Evolutionary conservation across 2,329 filamentous ascomycete species (phyloP).

Genomic region (Botryosphaeria dothidea): DNA sequence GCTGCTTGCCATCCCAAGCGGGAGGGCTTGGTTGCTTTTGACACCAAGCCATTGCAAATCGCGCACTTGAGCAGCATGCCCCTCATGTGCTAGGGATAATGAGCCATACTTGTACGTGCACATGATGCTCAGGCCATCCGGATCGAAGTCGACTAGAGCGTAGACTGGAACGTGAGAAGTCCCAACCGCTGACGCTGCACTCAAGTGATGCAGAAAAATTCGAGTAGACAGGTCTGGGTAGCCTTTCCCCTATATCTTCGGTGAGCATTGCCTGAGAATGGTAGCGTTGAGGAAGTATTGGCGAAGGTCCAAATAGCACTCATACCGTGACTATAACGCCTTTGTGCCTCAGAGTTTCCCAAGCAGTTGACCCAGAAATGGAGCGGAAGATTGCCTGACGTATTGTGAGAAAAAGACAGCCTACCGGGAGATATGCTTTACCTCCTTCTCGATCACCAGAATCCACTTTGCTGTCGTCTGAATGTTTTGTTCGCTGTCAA

Average conservation of each 20-base stretch:
- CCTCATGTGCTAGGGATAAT: slow-evolving; percentile 62
- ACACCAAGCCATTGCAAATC: slow-evolving; percentile 67
- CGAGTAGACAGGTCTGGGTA: slow-evolving; percentile 76
- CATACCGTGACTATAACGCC: slow-evolving; percentile 70
- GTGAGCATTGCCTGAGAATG: slow-evolving; percentile 22
- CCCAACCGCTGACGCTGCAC: background rate
- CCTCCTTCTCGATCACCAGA: slow-evolving; percentile 79
- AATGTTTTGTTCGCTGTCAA: slow-evolving; percentile 52
- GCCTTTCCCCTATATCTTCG: slow-evolving; percentile 67
- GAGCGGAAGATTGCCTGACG: slow-evolving; percentile 72
- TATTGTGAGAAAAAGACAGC: background rate
- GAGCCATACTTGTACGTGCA: slow-evolving; percentile 74
- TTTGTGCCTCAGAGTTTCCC: slow-evolving; percentile 50
- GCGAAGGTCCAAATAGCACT: background rate
- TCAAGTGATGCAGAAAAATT: slow-evolving; percentile 60
- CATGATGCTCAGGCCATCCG: slow-evolving; percentile 73
- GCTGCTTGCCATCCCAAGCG: slow-evolving; percentile 18
- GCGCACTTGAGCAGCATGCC: slow-evolving; percentile 48
- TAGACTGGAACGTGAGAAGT: slow-evolving; percentile 52
- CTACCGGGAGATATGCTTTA: slow-evolving; percentile 26
- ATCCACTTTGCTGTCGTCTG: slow-evolving; percentile 62
- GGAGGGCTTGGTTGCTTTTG: slow-evolving; percentile 29
- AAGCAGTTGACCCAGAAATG: slow-evolving; percentile 59
- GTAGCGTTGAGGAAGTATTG: background rate
- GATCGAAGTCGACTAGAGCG: slow-evolving; percentile 73